Conservation (phyloP, 495 filamentous ascomycete genomes). For the Saxispiralis lemnorum region DNA sequence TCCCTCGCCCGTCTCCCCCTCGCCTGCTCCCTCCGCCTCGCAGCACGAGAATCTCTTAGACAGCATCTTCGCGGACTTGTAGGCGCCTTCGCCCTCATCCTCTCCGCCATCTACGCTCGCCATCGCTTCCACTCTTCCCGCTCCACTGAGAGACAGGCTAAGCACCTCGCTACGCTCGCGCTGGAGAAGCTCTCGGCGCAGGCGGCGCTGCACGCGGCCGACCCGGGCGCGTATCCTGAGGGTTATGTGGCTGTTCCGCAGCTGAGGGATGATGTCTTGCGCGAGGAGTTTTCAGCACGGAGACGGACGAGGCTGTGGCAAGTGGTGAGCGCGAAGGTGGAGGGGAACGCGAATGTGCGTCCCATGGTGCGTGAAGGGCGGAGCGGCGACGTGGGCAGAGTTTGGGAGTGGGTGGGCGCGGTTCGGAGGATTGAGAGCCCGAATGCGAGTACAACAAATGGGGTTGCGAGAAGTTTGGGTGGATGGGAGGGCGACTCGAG, state of each 20-base stretch:
- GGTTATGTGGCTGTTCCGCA: constrained; percentile 71
- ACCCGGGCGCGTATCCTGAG: constrained; percentile 38
- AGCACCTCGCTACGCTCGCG: constrained; percentile 60
- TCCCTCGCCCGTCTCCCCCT: constrained; percentile 81
- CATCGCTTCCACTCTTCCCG: constrained; percentile 37
- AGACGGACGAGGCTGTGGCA: constrained; percentile 66
- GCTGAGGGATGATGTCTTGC: constrained; percentile 75
- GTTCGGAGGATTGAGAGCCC: constrained; percentile 18
- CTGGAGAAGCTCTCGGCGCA: constrained; percentile 68
- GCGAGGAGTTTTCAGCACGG: constrained; percentile 57
- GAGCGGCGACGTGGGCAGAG: constrained; percentile 68
- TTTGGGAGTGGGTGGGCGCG: constrained; percentile 93
- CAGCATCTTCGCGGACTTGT: constrained; percentile 88
- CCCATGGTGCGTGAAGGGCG: constrained; percentile 65
- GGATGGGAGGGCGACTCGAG: neutral
- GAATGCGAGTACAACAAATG: constrained; percentile 3
- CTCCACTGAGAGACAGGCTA: constrained; percentile 50
- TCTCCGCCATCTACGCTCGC: constrained; percentile 39
- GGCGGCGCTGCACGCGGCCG: constrained; percentile 55
- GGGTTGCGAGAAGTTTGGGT: constrained; percentile 9
- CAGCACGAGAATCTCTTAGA: constrained; percentile 78
- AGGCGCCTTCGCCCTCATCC: constrained; percentile 36
- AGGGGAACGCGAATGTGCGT: constrained; percentile 82
- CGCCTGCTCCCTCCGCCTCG: constrained; percentile 72
- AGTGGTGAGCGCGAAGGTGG: constrained; percentile 63